Evolutionary conservation across 148 eudicot species (phyloP).

Genomic region (Arctostaphylos glauca): DNA sequence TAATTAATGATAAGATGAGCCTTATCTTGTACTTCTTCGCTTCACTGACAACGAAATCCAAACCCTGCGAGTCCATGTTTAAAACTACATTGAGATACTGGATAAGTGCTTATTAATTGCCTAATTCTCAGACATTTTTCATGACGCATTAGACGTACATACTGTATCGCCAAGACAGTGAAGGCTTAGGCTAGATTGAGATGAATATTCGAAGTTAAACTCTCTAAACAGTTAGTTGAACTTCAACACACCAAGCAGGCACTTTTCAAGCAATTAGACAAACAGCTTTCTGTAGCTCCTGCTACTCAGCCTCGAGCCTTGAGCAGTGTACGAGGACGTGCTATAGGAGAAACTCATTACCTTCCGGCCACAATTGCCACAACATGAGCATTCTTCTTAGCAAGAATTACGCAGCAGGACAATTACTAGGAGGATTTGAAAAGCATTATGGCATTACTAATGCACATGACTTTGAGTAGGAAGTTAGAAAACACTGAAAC

Average conservation of each 20-base stretch:
- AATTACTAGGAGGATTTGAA: too few species aligned
- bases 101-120: conserved; percentile 2
- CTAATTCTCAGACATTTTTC: neutral
- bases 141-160: neutral
- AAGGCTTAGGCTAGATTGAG: neutral
- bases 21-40: conserved; percentile 81
- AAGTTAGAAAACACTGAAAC: neutral
- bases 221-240: neutral
- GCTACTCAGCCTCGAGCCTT: too few species aligned
- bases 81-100: neutral
- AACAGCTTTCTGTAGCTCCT: neutral
- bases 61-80: conserved; percentile 43
- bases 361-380: too few species aligned
- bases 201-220: neutral
- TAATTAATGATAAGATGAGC: conserved; percentile 70
- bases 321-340: too few species aligned
- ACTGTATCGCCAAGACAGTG: neutral
- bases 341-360: too few species aligned
- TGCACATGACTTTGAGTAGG: neutral
- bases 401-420: too few species aligned
- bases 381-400: too few species aligned
- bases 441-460: too few species aligned
- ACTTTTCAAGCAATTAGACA: neutral
- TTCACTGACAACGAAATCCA: conserved; percentile 90
- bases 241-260: conserved; percentile 2